phyloP scores from a whole-genome alignment of 768 basidiomycete genomes.

The Russula abietina region DNA sequence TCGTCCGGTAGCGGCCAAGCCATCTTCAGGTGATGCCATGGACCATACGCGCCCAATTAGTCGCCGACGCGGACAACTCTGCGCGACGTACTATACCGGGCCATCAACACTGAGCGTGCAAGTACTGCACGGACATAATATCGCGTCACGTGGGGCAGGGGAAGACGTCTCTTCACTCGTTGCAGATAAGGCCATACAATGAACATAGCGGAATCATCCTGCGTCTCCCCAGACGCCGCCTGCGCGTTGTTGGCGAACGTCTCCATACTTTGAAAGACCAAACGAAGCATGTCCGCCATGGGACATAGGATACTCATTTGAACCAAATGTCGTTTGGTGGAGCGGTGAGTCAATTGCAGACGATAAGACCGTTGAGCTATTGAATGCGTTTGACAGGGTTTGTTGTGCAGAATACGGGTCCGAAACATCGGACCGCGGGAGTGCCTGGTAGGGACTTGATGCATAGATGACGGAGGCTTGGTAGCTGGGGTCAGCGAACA shows the following conservation, averaged over 20 bases:
- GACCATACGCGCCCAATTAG: conserved; percentile 1
- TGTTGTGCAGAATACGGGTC: conserved; percentile 5
- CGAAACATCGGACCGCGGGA: background rate
- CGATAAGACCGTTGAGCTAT: conserved; percentile 12
- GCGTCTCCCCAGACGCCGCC: conserved; percentile 24
- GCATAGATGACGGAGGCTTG: conserved; percentile 15
- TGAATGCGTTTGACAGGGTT: conserved; percentile 5
- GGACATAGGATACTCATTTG: conserved; percentile 4
- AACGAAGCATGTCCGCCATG: conserved; percentile 11
- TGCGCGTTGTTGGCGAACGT: conserved; percentile 13
- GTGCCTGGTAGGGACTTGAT: conserved; percentile 14
- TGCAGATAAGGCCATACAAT: conserved; percentile 1
- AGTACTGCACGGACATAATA: conserved; percentile 10
- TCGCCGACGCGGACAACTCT: conserved; percentile 6
- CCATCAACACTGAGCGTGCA: conserved; percentile 18
- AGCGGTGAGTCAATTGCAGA: conserved; percentile 7
- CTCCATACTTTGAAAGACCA: conserved; percentile 16
- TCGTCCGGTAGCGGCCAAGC: conserved; percentile 5
- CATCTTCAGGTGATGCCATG: conserved; percentile 1
- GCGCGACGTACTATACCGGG: conserved; percentile 8
- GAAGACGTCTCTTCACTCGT: conserved; percentile 14
- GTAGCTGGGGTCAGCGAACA: conserved; percentile 2
- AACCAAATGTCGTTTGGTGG: conserved; percentile 3
- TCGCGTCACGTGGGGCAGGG: conserved; percentile 9
- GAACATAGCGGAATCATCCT: conserved; percentile 15